A percentile compares a stretch with the other conserved stretches of the same genome.
phyloP scores from a whole-genome alignment of 208 protist genomes.

The Leishmania major region DNA sequence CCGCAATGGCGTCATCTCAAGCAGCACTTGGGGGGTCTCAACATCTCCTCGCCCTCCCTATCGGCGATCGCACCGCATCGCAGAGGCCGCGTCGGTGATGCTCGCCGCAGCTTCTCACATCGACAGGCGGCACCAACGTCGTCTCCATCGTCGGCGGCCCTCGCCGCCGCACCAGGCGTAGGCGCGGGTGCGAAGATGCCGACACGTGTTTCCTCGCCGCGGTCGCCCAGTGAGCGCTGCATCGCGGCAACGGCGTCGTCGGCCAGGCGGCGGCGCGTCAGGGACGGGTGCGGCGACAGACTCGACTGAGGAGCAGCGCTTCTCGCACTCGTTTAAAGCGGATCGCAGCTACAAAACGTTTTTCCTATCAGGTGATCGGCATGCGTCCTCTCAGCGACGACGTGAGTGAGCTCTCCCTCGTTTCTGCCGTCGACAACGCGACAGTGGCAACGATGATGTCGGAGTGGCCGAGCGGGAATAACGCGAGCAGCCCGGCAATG shows the following conservation, averaged over 20 bases:
- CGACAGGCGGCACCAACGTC: neutral
- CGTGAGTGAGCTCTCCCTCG: conserved; percentile 3
- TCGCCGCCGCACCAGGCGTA: neutral
- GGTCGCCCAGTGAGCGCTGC: neutral
- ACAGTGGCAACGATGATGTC: neutral
- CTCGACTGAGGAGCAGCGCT: neutral
- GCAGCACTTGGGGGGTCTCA: conserved; percentile 20
- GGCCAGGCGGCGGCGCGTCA: neutral
- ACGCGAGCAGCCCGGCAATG: neutral
- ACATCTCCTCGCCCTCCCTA: neutral
- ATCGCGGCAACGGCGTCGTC: neutral
- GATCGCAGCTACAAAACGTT: conserved; percentile 12
- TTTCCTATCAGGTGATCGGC: neutral
- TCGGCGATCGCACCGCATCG: neutral
- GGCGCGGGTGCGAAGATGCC: neutral
- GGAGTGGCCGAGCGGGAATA: conserved; percentile 1
- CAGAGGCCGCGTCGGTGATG: neutral
- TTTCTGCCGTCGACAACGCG: conserved; percentile 7
- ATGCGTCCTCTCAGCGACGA: conserved; percentile 1
- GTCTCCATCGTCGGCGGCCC: neutral
- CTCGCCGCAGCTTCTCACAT: neutral
- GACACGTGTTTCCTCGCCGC: neutral
- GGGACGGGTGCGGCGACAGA: neutral
- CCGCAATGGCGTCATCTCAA: conserved; percentile 34
- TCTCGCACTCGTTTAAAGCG: neutral